Evolutionary conservation across 805 yeast species (phyloP), one percentile per base, ranked within the genome.

Genomic region (Starmerella powellii): DNA sequence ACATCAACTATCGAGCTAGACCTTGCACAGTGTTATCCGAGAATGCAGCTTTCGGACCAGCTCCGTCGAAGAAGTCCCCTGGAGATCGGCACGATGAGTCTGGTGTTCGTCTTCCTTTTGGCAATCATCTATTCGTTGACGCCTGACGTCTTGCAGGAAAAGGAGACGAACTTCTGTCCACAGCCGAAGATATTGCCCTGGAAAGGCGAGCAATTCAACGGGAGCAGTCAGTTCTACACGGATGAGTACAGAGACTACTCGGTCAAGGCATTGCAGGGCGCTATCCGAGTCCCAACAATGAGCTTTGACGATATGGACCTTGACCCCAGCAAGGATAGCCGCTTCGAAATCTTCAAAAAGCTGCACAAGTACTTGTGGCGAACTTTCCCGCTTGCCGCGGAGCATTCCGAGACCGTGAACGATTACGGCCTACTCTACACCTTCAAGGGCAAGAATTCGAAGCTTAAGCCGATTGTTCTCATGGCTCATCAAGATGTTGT

Each of bases 401-500:
- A 60, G 20, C 53, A 62, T n/a, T 66, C 76, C 16, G 74, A 70
- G 46, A 68, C 58, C 13, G 72, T 80, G 39, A 80, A 80, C 57
- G 65, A 71, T 4, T 71, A 73, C 48, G 85, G 83, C 2, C 62
- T 83, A 33, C 66, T 83, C 1, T 70, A 64, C 55, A 76, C 82
- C n/a, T 75, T 83, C 73, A 55, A 66, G 44, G 91, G 93, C 5
- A 57, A 72, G 4, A 55, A 71, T 35, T 32, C 55, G 13, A 40
- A 56, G 3, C 62, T 77, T 48, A 77, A 78, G 57, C 93, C 93
- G n/a, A 52, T 76, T 21, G 55, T 83, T 59, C 64, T 82, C 35
- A 72, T 80, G 54, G 85, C 88, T 1, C 94, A 83, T 57, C 81
- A 74, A 59, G 94, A 83, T 53, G 83, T 78, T 3, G 93, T 83